phyloP scores from a whole-genome alignment of 768 basidiomycete genomes.

The Naganishia onofrii region DNA sequence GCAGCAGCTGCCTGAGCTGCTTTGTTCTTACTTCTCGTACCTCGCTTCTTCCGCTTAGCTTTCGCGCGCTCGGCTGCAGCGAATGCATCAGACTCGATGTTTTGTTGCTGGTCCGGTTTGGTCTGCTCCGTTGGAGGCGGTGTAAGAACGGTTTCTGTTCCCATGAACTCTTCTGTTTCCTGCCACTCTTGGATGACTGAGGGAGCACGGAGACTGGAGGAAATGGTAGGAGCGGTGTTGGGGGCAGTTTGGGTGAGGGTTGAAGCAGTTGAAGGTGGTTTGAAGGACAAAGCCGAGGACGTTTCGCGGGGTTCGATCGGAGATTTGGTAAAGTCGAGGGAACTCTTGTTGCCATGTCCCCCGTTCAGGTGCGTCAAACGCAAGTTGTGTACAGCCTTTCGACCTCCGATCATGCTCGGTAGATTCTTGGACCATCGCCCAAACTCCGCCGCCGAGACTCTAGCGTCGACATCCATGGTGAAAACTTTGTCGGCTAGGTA shows the following conservation, averaged over 20 bases:
- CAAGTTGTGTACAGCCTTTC: constrained; percentile 43
- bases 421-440: constrained; percentile 80
- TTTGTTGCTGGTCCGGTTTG: neutral
- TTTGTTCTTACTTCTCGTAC: constrained; percentile 73
- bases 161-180: constrained; percentile 33
- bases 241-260: constrained; percentile 17
- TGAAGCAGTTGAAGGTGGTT: neutral
- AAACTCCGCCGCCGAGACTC: constrained; percentile 77
- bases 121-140: constrained; percentile 21
- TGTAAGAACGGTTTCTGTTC: constrained; percentile 19
- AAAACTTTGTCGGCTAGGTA: constrained; percentile 83
- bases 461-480: constrained; percentile 65
- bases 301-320: constrained; percentile 28
- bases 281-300: constrained; percentile 35
- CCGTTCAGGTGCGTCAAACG: constrained; percentile 33
- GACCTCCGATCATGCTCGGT: constrained; percentile 63
- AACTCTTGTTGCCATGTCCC: constrained; percentile 7
- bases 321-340: constrained; percentile 32
- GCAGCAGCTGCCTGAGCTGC: constrained; percentile 54
- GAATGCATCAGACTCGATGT: neutral
- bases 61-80: constrained; percentile 20
- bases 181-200: constrained; percentile 6
- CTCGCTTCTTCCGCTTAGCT: constrained; percentile 77
- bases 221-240: constrained; percentile 2
- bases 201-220: constrained; percentile 1